Conservation (phyloP, 345 rosid genomes). For the Dimocarpus longan region DNA sequence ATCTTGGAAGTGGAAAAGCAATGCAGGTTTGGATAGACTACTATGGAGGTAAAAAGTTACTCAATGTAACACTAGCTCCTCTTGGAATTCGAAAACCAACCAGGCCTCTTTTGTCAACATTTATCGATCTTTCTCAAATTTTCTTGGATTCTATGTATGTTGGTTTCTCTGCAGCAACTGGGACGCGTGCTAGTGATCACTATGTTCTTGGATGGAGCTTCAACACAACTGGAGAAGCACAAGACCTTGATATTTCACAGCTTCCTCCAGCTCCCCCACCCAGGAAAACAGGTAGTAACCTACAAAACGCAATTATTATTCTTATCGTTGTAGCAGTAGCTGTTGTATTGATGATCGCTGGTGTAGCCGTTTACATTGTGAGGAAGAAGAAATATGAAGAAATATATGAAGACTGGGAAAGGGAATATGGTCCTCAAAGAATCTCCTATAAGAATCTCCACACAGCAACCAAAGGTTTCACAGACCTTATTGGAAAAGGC, state of each 20-base stretch:
- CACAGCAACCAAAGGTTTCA: constrained; percentile 67
- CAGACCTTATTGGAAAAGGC: constrained; percentile 53
- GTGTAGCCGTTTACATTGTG: constrained; percentile 24
- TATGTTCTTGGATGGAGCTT: constrained; percentile 69
- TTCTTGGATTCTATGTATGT: constrained; percentile 41
- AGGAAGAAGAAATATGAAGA: constrained; percentile 57
- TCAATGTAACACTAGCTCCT: constrained; percentile 57
- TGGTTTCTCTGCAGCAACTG: constrained; percentile 59
- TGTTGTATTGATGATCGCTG: constrained; percentile 19
- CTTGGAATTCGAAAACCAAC: constrained; percentile 31
- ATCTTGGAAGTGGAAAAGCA: constrained; percentile 36
- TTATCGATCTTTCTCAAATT: constrained; percentile 39
- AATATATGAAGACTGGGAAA: constrained; percentile 68
- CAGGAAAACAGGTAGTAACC: neutral
- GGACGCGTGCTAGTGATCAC: constrained; percentile 38
- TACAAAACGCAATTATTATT: constrained; percentile 3
- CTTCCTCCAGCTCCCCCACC: constrained; percentile 53
- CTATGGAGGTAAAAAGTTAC: constrained; percentile 29
- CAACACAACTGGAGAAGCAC: constrained; percentile 45
- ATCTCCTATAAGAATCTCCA: constrained; percentile 58
- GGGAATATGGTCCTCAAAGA: constrained; percentile 59
- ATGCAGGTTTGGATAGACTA: constrained; percentile 72
- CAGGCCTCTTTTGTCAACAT: constrained; percentile 50
- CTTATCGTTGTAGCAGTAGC: constrained; percentile 26
- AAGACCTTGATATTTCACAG: constrained; percentile 39